These are phyloP conservation scores for Penicillium griseofulvum DNA, from an alignment of 2,329 filamentous ascomycete species.

Conservation along the genomic window DNA sequence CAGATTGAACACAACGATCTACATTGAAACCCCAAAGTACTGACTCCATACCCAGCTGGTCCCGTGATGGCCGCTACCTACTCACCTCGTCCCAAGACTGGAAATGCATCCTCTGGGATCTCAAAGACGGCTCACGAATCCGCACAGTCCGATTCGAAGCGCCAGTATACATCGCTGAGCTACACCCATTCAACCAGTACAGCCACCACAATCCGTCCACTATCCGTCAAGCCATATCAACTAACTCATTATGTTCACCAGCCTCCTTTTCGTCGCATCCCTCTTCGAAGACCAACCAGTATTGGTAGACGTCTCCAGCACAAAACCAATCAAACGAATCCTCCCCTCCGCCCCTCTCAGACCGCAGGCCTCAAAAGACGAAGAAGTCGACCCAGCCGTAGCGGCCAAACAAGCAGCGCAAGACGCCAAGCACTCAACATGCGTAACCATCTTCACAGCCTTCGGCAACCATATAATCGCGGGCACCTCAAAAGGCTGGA, in stretches of 20 bases:
- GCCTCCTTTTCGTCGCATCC: slow-evolving; percentile 81
- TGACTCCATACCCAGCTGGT: slow-evolving; percentile 64
- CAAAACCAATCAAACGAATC: slow-evolving; percentile 69
- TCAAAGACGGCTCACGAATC: slow-evolving; percentile 68
- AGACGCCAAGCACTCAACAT: slow-evolving; percentile 93
- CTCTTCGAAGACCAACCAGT: slow-evolving; percentile 91
- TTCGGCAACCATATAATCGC: slow-evolving; percentile 85
- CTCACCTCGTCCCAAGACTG: slow-evolving; percentile 93
- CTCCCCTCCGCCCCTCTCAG: slow-evolving; percentile 81
- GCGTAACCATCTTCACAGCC: slow-evolving; percentile 82
- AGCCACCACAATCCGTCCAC: slow-evolving; percentile 24
- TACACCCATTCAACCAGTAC: slow-evolving; percentile 87
- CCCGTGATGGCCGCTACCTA: slow-evolving; percentile 82
- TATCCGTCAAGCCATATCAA: neutral
- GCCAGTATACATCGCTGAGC: slow-evolving; percentile 91
- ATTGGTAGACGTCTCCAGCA: slow-evolving; percentile 74
- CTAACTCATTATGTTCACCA: slow-evolving; percentile 35
- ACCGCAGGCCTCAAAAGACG: slow-evolving; percentile 61
- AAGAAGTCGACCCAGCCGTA: slow-evolving; percentile 56
- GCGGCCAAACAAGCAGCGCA: slow-evolving; percentile 85
- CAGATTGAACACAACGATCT: neutral
- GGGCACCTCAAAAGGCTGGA: slow-evolving; percentile 90
- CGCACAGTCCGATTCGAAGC: slow-evolving; percentile 88
- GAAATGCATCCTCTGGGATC: slow-evolving; percentile 94
- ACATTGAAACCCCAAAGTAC: neutral